Conservation (phyloP, 148 eudicot species). For the Camellia japonica region DNA sequence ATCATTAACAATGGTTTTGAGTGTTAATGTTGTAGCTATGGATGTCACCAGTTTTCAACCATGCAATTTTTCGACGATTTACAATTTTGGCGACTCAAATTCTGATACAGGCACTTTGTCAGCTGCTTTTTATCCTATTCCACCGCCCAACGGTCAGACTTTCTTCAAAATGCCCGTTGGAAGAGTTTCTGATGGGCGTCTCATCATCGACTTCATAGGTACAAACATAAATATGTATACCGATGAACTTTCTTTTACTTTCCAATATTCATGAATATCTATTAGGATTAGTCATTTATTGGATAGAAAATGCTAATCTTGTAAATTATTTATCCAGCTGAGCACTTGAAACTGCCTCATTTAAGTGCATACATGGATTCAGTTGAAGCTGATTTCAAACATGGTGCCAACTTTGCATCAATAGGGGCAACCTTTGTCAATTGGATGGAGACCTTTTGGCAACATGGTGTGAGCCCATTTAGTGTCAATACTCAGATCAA, state of each 20-base stretch:
- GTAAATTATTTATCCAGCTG: neutral
- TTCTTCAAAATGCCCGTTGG: neutral
- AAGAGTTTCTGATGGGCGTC: neutral
- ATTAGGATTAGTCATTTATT: neutral
- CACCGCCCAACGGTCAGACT: neutral
- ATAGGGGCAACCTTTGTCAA: slow-evolving; percentile 29
- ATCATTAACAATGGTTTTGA: neutral
- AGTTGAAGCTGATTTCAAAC: neutral
- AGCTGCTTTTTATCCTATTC: neutral
- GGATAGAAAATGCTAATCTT: neutral
- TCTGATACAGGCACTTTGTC: slow-evolving; percentile 7
- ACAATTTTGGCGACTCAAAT: slow-evolving; percentile 18
- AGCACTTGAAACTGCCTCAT: slow-evolving; percentile 1
- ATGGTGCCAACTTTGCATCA: slow-evolving; percentile 9
- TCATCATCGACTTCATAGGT: slow-evolving; percentile 16
- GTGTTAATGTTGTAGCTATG: neutral
- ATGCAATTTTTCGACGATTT: neutral
- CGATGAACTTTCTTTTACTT: neutral
- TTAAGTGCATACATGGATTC: slow-evolving; percentile 12
- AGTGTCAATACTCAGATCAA: slow-evolving; percentile 42
- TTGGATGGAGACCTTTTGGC: slow-evolving; percentile 34
- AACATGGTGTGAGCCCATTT: slow-evolving; percentile 46
- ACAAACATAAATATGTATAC: neutral
- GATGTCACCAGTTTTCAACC: neutral
- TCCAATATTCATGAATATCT: neutral